These are phyloP conservation scores for Podila minutissima DNA, from an alignment of 192 early-diverging fungal species.

Conservation along the genomic window DNA sequence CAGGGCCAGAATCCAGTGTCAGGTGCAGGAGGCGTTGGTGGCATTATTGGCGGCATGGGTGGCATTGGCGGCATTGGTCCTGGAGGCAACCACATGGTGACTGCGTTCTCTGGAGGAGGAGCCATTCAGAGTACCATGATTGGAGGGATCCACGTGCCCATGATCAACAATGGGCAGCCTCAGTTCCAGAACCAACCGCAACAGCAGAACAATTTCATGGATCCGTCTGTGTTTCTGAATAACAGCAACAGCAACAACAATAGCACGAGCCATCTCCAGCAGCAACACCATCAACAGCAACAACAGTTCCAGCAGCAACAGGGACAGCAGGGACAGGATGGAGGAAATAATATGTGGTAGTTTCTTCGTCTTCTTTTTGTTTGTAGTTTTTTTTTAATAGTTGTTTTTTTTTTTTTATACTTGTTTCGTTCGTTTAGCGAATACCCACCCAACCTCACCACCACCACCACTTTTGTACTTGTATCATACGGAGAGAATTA, in stretches of 20 bases:
- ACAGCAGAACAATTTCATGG: constrained; percentile 24
- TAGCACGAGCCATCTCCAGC: not conserved
- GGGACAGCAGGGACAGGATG: not conserved
- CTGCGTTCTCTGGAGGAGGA: not conserved
- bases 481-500: too few relatives aligned
- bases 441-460: too few relatives aligned
- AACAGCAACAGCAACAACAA: constrained; percentile 8
- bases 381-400: too few relatives aligned
- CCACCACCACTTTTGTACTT: too few relatives aligned
- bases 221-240: constrained; percentile 28
- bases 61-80: not conserved
- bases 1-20: constrained; percentile 5
- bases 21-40: not conserved
- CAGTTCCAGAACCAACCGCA: constrained; percentile 11
- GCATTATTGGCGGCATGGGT: not conserved
- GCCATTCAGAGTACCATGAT: constrained; percentile 10
- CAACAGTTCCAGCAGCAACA: not conserved
- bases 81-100: not conserved
- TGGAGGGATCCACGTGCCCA: constrained; percentile 29
- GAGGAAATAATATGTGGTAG: not conserved
- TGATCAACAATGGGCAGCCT: constrained; percentile 12
- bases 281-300: not conserved
- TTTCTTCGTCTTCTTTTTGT: too few relatives aligned
- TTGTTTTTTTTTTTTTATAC: too few relatives aligned
- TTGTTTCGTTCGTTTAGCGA: too few relatives aligned